Evolutionary conservation across 139 green algal genomes (phyloP).

Genomic region (Closterium sp.): DNA sequence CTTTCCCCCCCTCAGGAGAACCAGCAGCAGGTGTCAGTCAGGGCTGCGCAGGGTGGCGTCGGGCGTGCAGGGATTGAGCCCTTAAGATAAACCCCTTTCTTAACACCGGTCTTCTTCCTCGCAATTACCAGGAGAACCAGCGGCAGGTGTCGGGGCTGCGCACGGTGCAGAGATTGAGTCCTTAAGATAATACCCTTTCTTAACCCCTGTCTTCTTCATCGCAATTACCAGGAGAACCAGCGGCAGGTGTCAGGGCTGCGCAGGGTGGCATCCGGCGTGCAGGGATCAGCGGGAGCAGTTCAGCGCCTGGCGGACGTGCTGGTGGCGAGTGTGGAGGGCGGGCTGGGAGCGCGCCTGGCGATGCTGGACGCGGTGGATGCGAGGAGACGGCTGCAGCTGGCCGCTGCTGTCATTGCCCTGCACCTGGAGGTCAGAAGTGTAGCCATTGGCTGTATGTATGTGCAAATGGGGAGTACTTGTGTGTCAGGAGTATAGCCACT

Average conservation of each 20-base stretch:
- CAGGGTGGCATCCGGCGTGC: background rate
- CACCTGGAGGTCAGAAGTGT: conserved; percentile 10
- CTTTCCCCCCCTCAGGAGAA: background rate
- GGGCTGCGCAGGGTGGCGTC: background rate
- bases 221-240: background rate
- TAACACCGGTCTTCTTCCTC: too few species aligned
- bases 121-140: too few species aligned
- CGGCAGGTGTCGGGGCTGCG: background rate
- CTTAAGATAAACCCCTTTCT: too few species aligned
- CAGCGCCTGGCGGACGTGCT: conserved; percentile 39
- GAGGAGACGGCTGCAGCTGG: background rate
- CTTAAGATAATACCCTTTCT: too few species aligned
- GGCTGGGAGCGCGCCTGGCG: background rate
- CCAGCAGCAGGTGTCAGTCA: background rate
- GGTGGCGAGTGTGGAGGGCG: conserved; percentile 14
- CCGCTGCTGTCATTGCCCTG: background rate
- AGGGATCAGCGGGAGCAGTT: background rate
- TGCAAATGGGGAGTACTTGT: too few species aligned
- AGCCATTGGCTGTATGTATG: too few species aligned
- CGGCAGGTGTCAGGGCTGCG: background rate
- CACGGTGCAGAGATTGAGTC: too few species aligned
- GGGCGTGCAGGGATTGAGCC: too few species aligned
- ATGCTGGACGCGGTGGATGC: background rate
- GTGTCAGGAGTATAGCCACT: too few species aligned
- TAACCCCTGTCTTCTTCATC: background rate